A percentile compares a stretch with the other conserved stretches of the same genome.
Evolutionary conservation across 148 eudicot genomes (phyloP).

Genomic region (Rhododendron ovatum): DNA sequence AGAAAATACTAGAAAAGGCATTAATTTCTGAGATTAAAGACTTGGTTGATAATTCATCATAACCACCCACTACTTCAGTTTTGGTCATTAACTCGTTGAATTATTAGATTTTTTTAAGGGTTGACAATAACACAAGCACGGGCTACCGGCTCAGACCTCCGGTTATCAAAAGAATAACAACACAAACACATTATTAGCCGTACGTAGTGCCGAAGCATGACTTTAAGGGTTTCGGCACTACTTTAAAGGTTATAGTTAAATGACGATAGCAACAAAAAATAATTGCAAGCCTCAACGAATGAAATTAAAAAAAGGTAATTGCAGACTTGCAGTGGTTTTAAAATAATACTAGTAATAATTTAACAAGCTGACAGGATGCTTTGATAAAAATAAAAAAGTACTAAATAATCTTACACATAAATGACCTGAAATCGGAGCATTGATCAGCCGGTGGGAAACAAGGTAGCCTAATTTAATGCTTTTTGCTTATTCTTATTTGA

Average conservation of each 20-base stretch:
- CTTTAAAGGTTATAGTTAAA: background rate
- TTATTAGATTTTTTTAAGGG: background rate
- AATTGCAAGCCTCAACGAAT: no score
- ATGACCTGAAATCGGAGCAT: background rate
- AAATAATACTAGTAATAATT: no score
- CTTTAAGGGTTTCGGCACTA: no score
- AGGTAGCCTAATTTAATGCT: background rate
- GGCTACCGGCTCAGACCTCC: no score
- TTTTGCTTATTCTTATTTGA: background rate
- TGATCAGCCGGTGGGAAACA: background rate
- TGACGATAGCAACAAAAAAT: background rate
- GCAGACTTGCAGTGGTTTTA: no score
- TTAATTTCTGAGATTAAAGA: background rate
- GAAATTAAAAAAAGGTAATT: no score
- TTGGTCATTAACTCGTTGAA: background rate
- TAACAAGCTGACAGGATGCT: background rate
- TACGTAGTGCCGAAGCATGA: background rate
- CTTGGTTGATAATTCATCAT: background rate
- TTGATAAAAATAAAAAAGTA: background rate
- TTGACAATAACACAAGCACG: background rate
- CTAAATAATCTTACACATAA: no score
- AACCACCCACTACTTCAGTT: background rate
- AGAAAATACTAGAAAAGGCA: background rate
- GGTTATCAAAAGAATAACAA: no score
- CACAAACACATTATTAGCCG: background rate